Evolutionary conservation across 345 rosid genomes (phyloP).

Genomic region (Nephelium lappaceum): DNA sequence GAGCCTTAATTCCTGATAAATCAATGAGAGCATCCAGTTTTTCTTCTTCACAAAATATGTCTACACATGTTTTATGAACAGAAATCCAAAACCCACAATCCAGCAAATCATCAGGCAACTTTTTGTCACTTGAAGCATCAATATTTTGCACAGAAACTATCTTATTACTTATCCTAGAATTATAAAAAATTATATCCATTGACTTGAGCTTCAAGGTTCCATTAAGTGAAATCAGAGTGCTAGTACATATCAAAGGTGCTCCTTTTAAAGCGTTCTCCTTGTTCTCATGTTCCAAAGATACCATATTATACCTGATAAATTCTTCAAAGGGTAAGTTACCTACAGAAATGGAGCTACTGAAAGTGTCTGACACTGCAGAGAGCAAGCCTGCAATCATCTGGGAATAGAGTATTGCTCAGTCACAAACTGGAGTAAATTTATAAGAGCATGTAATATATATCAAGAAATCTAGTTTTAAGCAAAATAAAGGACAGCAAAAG

Average conservation of each 20-base stretch:
- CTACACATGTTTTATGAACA: constrained; percentile 44
- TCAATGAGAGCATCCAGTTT: constrained; percentile 45
- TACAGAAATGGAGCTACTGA: constrained; percentile 32
- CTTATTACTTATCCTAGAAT: constrained; percentile 42
- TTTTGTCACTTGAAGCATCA: constrained; percentile 38
- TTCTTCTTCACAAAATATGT: constrained; percentile 56
- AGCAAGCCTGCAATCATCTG: constrained; percentile 64
- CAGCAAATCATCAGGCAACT: constrained; percentile 33
- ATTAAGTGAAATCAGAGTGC: constrained; percentile 41
- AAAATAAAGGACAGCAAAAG: not conserved
- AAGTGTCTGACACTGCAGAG: constrained; percentile 49
- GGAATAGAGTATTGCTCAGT: constrained; percentile 32
- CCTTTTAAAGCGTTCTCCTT: constrained; percentile 35
- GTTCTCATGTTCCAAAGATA: constrained; percentile 39
- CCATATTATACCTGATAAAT: constrained; percentile 37
- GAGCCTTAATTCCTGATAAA: constrained; percentile 49
- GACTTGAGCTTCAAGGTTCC: constrained; percentile 55
- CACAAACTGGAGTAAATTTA: constrained; percentile 8
- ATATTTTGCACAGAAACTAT: constrained; percentile 30
- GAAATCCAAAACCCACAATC: constrained; percentile 67
- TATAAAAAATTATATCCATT: constrained; percentile 62
- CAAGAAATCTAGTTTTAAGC: not conserved
- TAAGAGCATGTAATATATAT: not conserved
- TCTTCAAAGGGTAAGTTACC: constrained; percentile 44
- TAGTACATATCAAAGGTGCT: constrained; percentile 30